phyloP scores from a whole-genome alignment of 2,329 filamentous ascomycete species.

The Knufia fluminis region DNA sequence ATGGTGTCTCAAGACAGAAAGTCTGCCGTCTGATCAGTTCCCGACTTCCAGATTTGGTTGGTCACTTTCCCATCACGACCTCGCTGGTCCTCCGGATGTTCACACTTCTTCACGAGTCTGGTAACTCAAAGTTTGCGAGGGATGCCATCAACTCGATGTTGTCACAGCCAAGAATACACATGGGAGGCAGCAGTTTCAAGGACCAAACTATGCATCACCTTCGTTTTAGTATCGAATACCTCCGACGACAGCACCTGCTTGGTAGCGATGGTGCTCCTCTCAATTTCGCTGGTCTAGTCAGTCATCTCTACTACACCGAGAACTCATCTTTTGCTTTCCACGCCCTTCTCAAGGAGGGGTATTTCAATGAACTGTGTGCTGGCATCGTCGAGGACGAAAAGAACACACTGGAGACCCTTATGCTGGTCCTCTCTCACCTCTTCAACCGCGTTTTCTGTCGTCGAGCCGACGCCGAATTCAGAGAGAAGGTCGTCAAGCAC shows the following conservation, averaged over 20 bases:
- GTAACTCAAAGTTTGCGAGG: conserved; percentile 52
- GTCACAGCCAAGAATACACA: conserved; percentile 59
- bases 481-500: conserved; percentile 42
- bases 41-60: conserved; percentile 61
- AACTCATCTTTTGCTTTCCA: conserved; percentile 70
- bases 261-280: conserved; percentile 52
- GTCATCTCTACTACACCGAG: conserved; percentile 68
- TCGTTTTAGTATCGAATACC: conserved; percentile 71
- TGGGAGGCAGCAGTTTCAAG: conserved; percentile 59
- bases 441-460: conserved; percentile 53
- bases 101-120: conserved; percentile 56
- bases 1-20: conserved; percentile 52
- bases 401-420: conserved; percentile 47
- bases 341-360: conserved; percentile 60
- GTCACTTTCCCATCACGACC: conserved; percentile 70
- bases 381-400: conserved; percentile 44
- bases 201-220: conserved; percentile 66
- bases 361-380: conserved; percentile 56
- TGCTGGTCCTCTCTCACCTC: conserved; percentile 61
- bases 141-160: conserved; percentile 57
- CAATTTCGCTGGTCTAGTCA: conserved; percentile 62
- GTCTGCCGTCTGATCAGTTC: conserved; percentile 63
- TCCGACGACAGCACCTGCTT: conserved; percentile 59
- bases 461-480: conserved; percentile 39
- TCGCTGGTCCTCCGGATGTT: conserved; percentile 62